phyloP scores from a whole-genome alignment of 2,329 filamentous ascomycete genomes.

The Cryphonectria naterciae region DNA sequence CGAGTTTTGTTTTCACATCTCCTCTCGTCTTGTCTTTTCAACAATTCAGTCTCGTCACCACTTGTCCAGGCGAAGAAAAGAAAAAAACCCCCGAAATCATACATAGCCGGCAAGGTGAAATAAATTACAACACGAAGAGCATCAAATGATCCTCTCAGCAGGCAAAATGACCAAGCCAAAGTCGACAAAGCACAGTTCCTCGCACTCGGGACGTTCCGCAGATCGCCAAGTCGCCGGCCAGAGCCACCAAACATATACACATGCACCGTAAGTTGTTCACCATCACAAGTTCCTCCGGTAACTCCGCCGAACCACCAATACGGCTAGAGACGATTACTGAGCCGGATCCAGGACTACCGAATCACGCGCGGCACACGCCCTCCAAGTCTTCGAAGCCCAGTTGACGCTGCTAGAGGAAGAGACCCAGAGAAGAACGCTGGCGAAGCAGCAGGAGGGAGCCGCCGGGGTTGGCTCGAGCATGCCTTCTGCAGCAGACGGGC shows the following conservation, averaged over 20 bases:
- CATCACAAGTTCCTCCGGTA: background rate
- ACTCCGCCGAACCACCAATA: background rate
- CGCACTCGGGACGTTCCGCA: background rate
- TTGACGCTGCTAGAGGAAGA: conserved; percentile 1
- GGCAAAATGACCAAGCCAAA: background rate
- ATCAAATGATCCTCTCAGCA: no score
- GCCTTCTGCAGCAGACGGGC: background rate
- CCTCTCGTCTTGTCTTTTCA: background rate
- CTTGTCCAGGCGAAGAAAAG: background rate
- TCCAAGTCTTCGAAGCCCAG: background rate
- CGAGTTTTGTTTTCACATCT: background rate
- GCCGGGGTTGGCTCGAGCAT: background rate
- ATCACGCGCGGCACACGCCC: background rate
- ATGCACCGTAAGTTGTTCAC: background rate
- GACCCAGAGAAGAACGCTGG: background rate
- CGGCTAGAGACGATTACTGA: background rate
- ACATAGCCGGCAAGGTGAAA: background rate
- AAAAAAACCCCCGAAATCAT: background rate
- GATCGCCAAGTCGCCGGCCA: background rate
- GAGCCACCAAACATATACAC: background rate
- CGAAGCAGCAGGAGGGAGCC: background rate
- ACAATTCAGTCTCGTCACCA: background rate
- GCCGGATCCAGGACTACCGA: background rate
- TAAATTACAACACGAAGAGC: background rate
- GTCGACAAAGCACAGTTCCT: background rate